Evolutionary conservation across 768 basidiomycete genomes (phyloP).

Genomic region (Macrolepiota dolichaula): DNA sequence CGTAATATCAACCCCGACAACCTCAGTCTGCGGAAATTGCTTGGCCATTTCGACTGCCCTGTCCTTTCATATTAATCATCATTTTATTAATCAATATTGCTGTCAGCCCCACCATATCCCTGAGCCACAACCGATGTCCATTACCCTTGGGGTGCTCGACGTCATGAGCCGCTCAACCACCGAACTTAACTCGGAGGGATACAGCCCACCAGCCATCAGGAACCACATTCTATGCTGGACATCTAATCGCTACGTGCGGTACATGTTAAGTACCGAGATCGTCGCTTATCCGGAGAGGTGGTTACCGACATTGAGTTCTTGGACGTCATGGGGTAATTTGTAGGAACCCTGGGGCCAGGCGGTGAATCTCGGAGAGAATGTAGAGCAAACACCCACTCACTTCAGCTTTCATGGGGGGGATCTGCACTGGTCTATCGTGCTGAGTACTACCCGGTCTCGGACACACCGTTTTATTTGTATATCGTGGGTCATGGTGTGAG

Average conservation of each 20-base stretch:
- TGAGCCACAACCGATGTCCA: constrained; percentile 27
- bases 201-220: constrained; percentile 22
- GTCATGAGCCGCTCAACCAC: constrained; percentile 14
- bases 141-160: constrained; percentile 14
- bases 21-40: constrained; percentile 17
- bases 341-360: neutral
- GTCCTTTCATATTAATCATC: neutral
- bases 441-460: neutral
- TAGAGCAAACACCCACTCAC: neutral
- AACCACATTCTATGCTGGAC: constrained; percentile 24
- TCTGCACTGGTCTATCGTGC: neutral
- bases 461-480: neutral
- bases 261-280: neutral
- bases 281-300: neutral
- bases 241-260: constrained; percentile 17
- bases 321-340: neutral
- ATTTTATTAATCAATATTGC: neutral
- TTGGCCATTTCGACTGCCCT: constrained; percentile 26
- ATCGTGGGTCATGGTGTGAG: constrained; percentile 2
- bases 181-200: constrained; percentile 15
- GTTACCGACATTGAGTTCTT: constrained; percentile 9
- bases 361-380: neutral
- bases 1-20: constrained; percentile 24
- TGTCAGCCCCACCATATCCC: constrained; percentile 22
- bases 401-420: neutral